Percentiles rank a stretch among this genome's conserved stretches.
Evolutionary conservation across 2,329 filamentous ascomycete species (phyloP).

Genomic region (Fusarium robinianum): DNA sequence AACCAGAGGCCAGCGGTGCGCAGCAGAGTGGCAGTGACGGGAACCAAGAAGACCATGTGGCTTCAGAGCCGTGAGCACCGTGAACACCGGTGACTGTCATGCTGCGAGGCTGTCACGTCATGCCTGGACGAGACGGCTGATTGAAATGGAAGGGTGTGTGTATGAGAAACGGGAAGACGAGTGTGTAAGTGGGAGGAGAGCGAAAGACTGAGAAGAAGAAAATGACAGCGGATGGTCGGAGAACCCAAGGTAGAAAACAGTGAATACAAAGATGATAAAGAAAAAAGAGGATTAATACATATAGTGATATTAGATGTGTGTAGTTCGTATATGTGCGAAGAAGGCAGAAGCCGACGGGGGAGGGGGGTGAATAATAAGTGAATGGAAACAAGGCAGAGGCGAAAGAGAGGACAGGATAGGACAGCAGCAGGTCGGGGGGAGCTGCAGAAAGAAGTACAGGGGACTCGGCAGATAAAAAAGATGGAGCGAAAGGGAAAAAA

Average conservation of each 20-base stretch:
- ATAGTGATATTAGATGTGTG: background rate
- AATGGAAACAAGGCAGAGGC: conserved; percentile 2
- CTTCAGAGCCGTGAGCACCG: conserved; percentile 48
- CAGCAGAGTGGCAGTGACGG: conserved; percentile 53
- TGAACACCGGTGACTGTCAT: conserved; percentile 51
- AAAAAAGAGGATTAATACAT: conserved; percentile 13
- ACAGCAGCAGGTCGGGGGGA: conserved; percentile 28
- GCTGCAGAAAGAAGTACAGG: conserved; percentile 27
- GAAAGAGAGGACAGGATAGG: conserved; percentile 30
- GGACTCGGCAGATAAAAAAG: conserved; percentile 32
- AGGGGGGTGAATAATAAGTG: background rate
- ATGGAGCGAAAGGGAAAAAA: conserved; percentile 10
- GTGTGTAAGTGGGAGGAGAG: conserved; percentile 19
- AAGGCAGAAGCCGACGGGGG: conserved; percentile 12
- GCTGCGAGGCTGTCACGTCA: conserved; percentile 35
- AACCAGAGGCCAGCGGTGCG: conserved; percentile 44
- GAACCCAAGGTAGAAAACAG: conserved; percentile 4
- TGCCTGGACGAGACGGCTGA: too few relatives aligned
- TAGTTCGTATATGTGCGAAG: conserved; percentile 23
- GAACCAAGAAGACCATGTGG: conserved; percentile 52
- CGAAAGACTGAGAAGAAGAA: conserved; percentile 17
- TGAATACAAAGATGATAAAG: conserved; percentile 6
- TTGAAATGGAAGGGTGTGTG: too few relatives aligned
- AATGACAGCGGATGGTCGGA: conserved; percentile 16
- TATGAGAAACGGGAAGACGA: conserved; percentile 16